Conservation (phyloP, 345 rosid species). For the Acer yangbiense region DNA sequence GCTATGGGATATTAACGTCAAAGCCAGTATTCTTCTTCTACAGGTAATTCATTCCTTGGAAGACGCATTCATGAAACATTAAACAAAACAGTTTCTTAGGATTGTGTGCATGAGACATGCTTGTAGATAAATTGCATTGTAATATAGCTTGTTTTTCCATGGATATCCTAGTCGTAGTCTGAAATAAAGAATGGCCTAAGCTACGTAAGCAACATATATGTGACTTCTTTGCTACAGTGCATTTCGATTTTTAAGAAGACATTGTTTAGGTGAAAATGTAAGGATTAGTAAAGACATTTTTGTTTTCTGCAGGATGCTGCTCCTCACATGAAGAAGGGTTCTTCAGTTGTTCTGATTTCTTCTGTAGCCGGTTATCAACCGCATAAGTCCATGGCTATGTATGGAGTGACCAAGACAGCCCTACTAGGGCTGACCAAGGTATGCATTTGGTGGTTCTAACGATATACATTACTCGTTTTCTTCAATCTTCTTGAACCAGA, state of each 20-base stretch:
- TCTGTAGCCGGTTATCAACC: slow-evolving; percentile 75
- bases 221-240: background rate
- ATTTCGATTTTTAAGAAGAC: too few species aligned
- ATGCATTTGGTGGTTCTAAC: background rate
- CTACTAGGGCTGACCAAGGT: slow-evolving; percentile 93
- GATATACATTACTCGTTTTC: background rate
- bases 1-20: slow-evolving; percentile 89
- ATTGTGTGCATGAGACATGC: background rate
- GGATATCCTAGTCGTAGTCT: background rate
- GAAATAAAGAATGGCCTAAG: background rate
- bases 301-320: slow-evolving; percentile 62
- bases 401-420: slow-evolving; percentile 94
- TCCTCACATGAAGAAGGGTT: slow-evolving; percentile 74
- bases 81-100: background rate
- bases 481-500: background rate
- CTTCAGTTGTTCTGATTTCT: slow-evolving; percentile 74
- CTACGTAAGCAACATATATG: background rate
- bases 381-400: slow-evolving; percentile 69
- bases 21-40: slow-evolving; percentile 67
- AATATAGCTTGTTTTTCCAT: background rate
- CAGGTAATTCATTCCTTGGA: slow-evolving; percentile 40
- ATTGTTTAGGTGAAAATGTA: background rate
- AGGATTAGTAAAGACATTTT: background rate
- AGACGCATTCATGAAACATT: background rate
- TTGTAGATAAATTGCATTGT: background rate